A percentile compares a stretch with the other conserved stretches of the same genome.
Conservation (phyloP, 2,329 filamentous ascomycete genomes). For the Apiospora koreana region DNA sequence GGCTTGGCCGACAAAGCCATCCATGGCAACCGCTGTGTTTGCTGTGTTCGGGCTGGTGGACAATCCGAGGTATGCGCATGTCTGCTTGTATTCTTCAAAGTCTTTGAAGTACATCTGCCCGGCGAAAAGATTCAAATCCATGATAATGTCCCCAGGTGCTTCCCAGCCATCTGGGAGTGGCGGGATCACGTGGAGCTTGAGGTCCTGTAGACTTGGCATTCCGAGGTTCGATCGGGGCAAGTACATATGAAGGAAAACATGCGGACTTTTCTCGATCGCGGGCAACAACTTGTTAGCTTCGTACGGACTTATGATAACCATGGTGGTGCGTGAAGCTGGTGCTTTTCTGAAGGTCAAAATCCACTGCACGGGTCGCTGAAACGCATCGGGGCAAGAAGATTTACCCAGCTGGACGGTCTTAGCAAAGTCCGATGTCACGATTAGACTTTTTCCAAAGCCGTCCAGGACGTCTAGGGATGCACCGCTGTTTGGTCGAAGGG, state of each 20-base stretch:
- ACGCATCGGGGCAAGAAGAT: slow-evolving; percentile 15
- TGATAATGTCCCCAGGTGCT: slow-evolving; percentile 20
- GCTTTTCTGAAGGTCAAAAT: slow-evolving; percentile 15
- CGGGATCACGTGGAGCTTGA: slow-evolving; percentile 24
- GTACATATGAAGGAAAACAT: slow-evolving; percentile 25
- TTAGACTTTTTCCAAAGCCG: neutral
- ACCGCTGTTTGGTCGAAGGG: neutral
- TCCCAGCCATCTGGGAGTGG: slow-evolving; percentile 5
- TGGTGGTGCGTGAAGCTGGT: neutral
- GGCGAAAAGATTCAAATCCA: slow-evolving; percentile 64
- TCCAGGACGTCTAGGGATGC: neutral
- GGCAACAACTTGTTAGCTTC: slow-evolving; percentile 25
- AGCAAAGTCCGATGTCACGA: slow-evolving; percentile 3
- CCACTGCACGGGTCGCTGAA: slow-evolving; percentile 23
- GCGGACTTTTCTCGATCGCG: slow-evolving; percentile 6
- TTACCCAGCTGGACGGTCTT: neutral
- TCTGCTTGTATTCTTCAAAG: slow-evolving; percentile 52
- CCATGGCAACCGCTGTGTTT: neutral
- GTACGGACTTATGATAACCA: slow-evolving; percentile 27
- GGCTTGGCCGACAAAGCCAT: neutral
- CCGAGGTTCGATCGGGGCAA: slow-evolving; percentile 17
- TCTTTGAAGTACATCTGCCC: slow-evolving; percentile 65
- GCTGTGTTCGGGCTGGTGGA: neutral
- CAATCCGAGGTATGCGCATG: slow-evolving; percentile 52
- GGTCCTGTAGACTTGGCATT: slow-evolving; percentile 17